Percentiles rank a stretch among this genome's conserved stretches.
Conservation (phyloP, 352 stramenopile species). For the Pythium guiyangense region DNA sequence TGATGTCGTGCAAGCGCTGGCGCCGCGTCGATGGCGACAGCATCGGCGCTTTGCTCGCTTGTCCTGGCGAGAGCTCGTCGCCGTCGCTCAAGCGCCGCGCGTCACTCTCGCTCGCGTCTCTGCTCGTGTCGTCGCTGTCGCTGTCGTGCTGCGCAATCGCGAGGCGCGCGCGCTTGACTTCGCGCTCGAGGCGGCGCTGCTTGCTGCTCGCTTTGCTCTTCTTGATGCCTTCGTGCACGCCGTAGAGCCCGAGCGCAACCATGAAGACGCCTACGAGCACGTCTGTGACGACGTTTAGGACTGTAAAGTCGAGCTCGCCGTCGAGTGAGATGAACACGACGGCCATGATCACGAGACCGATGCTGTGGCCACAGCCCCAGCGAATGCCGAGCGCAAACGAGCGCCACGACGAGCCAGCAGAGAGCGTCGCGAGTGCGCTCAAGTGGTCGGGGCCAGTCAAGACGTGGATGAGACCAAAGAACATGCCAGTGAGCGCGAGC, state of each 20-base stretch:
- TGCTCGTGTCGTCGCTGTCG: constrained; percentile 3
- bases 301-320: constrained; percentile 46
- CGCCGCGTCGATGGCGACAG: constrained; percentile 3
- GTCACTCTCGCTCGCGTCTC: background rate
- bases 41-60: constrained; percentile 8
- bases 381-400: constrained; percentile 51
- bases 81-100: constrained; percentile 4
- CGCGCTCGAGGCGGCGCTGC: constrained; percentile 7
- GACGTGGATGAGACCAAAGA: constrained; percentile 65
- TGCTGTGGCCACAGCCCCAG: too few relatives aligned
- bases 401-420: constrained; percentile 59
- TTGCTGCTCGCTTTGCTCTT: constrained; percentile 29
- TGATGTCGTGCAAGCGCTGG: constrained; percentile 7
- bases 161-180: constrained; percentile 6
- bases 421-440: constrained; percentile 79
- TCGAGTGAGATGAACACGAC: constrained; percentile 58
- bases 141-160: constrained; percentile 1
- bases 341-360: constrained; percentile 57
- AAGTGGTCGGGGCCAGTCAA: constrained; percentile 83
- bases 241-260: constrained; percentile 57
- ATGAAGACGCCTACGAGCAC: constrained; percentile 65
- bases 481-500: constrained; percentile 30
- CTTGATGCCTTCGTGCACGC: constrained; percentile 57
- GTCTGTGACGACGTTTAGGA: constrained; percentile 53
- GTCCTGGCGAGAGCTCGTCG: constrained; percentile 3